Base-by-base conservation (phyloP, 345 rosid genomes). In the Anastatica hierochuntica region DNA sequence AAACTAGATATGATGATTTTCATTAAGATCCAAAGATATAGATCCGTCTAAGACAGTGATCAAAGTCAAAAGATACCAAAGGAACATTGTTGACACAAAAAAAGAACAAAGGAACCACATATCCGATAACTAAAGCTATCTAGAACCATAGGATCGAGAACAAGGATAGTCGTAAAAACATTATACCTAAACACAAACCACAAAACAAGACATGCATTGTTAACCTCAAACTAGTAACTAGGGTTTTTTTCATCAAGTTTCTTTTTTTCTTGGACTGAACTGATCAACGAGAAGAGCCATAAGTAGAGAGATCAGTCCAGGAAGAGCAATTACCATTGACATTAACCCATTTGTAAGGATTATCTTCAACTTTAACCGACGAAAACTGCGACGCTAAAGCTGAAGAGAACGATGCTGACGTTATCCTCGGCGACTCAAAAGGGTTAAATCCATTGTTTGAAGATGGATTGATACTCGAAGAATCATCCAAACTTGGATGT, bases 321-420 rank as follows among this genome's bases (percentile, higher is more conserved):
- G 67, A 42, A 53, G 62, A 41, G 56, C 55, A 53, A 48, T 60
- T 61, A 54, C 67, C 65, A 67, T 41, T 60, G 27, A 52, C 60
- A 40, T 53, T 67, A 53, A 60, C 62, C 66, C 72, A 60, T 53
- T 60, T 67, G 52, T 67, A 60, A 23, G 66, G 63, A 58, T 61
- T 67, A 17, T 67, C 72, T 67, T 67, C 72, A 47, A 52, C 72
- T 67, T 67, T 54, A 53, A 67, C 62, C 4, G 72, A 53, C 23
- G 67, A 58, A 44, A 52, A 59, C 49, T 66, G 66, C 5, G 71
- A 59, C 0, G 72, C 72, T 31, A 61, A 42, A 26, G 62, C 72
- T 10, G 70, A 64, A 21, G 69, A 64, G 36, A 55, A 46, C 8
- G 68, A 54, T 0, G 60, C 44, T 8, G 63, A 66, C 10, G 57